Conservation (phyloP, 192 early-diverging fungal genomes). For the Geranomyces variabilis region DNA sequence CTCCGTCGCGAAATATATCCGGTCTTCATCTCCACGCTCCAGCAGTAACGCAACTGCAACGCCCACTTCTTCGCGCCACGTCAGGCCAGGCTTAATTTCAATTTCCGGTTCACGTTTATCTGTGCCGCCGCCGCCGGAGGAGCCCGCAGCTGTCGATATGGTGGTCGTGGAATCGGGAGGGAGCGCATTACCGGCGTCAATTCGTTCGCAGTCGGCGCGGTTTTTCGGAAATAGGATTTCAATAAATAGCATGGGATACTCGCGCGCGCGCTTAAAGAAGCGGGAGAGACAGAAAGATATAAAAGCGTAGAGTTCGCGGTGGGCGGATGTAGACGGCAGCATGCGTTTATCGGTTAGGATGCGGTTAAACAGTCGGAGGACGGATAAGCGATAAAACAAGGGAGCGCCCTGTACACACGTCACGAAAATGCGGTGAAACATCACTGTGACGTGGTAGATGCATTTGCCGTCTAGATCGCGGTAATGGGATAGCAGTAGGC, state of each 20-base stretch:
- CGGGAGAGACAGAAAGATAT: constrained; percentile 54
- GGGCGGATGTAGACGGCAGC: constrained; percentile 35
- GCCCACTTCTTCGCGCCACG: constrained; percentile 53
- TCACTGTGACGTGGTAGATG: constrained; percentile 57
- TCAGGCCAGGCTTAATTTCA: constrained; percentile 13
- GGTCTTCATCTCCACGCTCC: constrained; percentile 40
- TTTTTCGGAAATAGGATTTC: constrained; percentile 61
- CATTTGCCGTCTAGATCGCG: constrained; percentile 48
- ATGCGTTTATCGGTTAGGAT: constrained; percentile 45
- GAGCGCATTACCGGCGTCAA: constrained; percentile 41
- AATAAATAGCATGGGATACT: constrained; percentile 60
- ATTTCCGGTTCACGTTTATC: constrained; percentile 10
- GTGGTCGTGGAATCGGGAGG: constrained; percentile 17
- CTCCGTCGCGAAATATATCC: constrained; percentile 48
- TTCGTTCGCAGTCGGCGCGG: constrained; percentile 40
- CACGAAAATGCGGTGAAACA: constrained; percentile 73
- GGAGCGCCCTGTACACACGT: constrained; percentile 50
- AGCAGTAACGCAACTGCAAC: constrained; percentile 51
- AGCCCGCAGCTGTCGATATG: constrained; percentile 15
- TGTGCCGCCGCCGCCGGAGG: neutral
- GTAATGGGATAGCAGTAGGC: constrained; percentile 59
- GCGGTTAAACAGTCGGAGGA: constrained; percentile 65
- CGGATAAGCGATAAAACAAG: constrained; percentile 66
- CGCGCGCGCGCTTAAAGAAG: constrained; percentile 58
- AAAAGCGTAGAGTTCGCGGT: constrained; percentile 57